Evolutionary conservation across 495 filamentous ascomycete species (phyloP).

Genomic region (Oleoguttula mirabilis): DNA sequence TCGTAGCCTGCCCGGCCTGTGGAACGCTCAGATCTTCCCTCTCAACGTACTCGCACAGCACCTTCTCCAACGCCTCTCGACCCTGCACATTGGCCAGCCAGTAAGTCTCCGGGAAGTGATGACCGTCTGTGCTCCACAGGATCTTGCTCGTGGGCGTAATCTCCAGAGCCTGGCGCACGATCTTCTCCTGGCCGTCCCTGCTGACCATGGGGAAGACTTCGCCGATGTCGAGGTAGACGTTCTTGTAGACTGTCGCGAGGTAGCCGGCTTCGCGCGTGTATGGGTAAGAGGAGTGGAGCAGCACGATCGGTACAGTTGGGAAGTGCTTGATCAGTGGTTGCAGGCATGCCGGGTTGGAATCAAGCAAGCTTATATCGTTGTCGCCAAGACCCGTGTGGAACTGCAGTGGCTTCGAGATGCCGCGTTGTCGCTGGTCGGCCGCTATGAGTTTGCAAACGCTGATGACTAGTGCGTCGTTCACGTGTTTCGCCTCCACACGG

Average conservation of each 20-base stretch:
- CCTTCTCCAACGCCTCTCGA: constrained; percentile 59
- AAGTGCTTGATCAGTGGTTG: constrained; percentile 62
- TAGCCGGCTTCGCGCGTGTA: constrained; percentile 76
- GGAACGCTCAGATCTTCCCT: constrained; percentile 41
- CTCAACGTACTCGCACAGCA: constrained; percentile 50
- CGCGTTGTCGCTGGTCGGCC: constrained; percentile 10
- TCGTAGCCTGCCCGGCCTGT: constrained; percentile 49
- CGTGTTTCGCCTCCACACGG: constrained; percentile 48
- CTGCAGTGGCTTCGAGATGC: constrained; percentile 57
- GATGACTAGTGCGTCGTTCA: constrained; percentile 58
- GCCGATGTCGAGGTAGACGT: constrained; percentile 77
- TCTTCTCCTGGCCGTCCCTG: constrained; percentile 61
- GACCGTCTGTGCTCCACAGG: constrained; percentile 76
- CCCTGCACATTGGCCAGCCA: constrained; percentile 68
- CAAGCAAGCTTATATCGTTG: constrained; percentile 59
- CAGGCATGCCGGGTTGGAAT: constrained; percentile 64
- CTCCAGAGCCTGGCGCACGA: constrained; percentile 65
- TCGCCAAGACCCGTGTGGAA: constrained; percentile 84
- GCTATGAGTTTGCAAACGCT: constrained; percentile 34
- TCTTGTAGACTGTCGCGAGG: constrained; percentile 64
- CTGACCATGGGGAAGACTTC: constrained; percentile 79
- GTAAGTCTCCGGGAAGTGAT: constrained; percentile 75
- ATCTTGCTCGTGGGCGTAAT: constrained; percentile 65
- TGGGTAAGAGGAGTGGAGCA: constrained; percentile 76
- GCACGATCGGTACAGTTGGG: constrained; percentile 57